Evolutionary conservation across 1,284 basidiomycete genomes (phyloP).

Genomic region (Cryptococcus sp.): DNA sequence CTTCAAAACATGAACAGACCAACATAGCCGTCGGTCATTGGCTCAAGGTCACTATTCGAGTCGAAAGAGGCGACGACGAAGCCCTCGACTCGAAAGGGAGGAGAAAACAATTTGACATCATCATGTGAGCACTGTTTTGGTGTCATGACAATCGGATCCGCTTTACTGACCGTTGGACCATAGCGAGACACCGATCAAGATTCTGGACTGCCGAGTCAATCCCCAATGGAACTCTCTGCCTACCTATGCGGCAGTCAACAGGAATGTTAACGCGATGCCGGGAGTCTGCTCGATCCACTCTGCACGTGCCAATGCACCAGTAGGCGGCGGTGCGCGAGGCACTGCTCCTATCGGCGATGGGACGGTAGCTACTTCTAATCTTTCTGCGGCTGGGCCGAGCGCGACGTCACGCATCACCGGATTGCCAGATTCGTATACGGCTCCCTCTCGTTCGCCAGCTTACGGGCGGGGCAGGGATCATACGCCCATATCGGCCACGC

Average conservation of each 20-base stretch:
- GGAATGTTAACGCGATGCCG: slow-evolving; percentile 15
- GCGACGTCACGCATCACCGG: background rate
- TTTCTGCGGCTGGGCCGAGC: background rate
- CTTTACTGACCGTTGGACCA: background rate
- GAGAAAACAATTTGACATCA: slow-evolving; percentile 82
- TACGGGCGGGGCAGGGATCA: background rate
- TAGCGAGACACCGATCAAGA: slow-evolving; percentile 54
- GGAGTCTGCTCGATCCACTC: slow-evolving; percentile 43
- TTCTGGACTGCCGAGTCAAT: slow-evolving; percentile 68
- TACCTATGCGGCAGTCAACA: slow-evolving; percentile 46
- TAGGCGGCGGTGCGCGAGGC: background rate
- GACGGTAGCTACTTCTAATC: background rate
- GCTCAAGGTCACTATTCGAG: slow-evolving; percentile 80
- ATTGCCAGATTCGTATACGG: background rate
- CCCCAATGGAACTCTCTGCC: slow-evolving; percentile 75
- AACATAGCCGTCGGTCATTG: slow-evolving; percentile 78
- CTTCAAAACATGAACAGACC: slow-evolving; percentile 77
- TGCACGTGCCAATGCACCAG: slow-evolving; percentile 2
- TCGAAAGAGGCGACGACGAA: slow-evolving; percentile 74
- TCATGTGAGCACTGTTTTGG: slow-evolving; percentile 58
- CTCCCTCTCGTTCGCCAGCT: background rate
- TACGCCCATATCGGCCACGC: background rate
- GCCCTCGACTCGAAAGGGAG: slow-evolving; percentile 68
- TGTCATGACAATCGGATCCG: background rate
- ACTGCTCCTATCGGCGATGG: background rate